Conservation (phyloP, 176 grass and related monocot genomes). For the Oryza longistaminata region DNA sequence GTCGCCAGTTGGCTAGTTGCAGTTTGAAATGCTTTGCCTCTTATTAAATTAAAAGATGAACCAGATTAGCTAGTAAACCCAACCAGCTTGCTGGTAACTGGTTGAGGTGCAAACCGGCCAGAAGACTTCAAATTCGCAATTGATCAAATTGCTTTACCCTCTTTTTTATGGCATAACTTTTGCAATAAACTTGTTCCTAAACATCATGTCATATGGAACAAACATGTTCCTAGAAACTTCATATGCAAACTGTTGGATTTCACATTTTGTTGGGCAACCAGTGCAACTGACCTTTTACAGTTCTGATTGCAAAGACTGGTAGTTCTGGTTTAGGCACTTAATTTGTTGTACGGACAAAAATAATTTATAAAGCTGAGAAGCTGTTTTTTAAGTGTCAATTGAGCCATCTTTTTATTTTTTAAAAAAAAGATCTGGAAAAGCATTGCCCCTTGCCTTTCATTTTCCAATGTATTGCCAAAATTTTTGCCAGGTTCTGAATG, state of each 20-base stretch:
- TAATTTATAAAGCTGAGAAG: not conserved
- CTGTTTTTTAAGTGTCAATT: not conserved
- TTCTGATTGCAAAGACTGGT: not conserved
- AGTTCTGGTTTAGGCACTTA: not conserved
- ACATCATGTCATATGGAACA: not conserved
- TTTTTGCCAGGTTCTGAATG: slow-evolving; percentile 85
- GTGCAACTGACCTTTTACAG: not conserved
- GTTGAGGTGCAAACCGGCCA: not conserved
- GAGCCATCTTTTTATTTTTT: not conserved
- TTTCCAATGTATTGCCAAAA: slow-evolving; percentile 50
- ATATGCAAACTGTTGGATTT: not conserved
- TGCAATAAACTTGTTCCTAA: not conserved
- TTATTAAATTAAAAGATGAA: slow-evolving; percentile 10
- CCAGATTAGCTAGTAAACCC: slow-evolving; percentile 1
- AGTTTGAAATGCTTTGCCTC: slow-evolving; percentile 15
- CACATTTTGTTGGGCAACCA: not conserved
- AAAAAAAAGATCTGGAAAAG: not conserved
- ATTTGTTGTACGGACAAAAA: slow-evolving; percentile 2
- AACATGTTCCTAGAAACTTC: not conserved
- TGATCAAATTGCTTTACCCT: not conserved
- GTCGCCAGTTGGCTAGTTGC: not conserved
- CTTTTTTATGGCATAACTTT: not conserved
- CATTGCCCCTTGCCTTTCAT: not conserved
- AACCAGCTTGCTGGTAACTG: not conserved
- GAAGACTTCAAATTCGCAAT: not conserved